Conservation (phyloP, 2,329 filamentous ascomycete species). For the Ophiosphaerella herpotricha region DNA sequence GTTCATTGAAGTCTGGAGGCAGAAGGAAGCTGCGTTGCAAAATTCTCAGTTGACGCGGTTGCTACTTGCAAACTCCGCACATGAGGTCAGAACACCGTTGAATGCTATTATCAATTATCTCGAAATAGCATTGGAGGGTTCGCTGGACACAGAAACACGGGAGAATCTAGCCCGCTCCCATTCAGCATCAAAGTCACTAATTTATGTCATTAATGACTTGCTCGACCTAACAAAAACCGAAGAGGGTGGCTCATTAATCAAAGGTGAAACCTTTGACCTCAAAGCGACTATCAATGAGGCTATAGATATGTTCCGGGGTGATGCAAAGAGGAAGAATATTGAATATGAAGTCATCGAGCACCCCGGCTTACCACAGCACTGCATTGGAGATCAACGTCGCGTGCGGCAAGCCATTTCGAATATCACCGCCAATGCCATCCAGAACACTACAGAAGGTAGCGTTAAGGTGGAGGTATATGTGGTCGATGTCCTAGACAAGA, state of each 20-base stretch:
- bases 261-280: conserved; percentile 80
- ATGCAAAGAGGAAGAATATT: conserved; percentile 77
- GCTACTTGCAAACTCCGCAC: conserved; percentile 83
- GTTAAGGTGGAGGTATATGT: conserved; percentile 74
- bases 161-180: conserved; percentile 85
- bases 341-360: conserved; percentile 70
- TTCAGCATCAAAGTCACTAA: conserved; percentile 87
- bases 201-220: conserved; percentile 92
- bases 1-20: conserved; percentile 91
- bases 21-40: conserved; percentile 83
- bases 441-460: conserved; percentile 71
- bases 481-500: conserved; percentile 40
- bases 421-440: conserved; percentile 80
- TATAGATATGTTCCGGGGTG: conserved; percentile 71
- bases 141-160: conserved; percentile 77
- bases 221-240: conserved; percentile 88
- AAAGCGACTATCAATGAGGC: conserved; percentile 74
- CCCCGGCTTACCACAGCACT: conserved; percentile 69
- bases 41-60: conserved; percentile 79
- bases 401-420: conserved; percentile 85
- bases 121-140: conserved; percentile 84
- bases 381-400: conserved; percentile 78
- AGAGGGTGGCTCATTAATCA: conserved; percentile 76
- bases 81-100: conserved; percentile 86
- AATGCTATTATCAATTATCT: conserved; percentile 96